phyloP scores from a whole-genome alignment of 139 green algal species.

The Chlamydomonas incerta region DNA sequence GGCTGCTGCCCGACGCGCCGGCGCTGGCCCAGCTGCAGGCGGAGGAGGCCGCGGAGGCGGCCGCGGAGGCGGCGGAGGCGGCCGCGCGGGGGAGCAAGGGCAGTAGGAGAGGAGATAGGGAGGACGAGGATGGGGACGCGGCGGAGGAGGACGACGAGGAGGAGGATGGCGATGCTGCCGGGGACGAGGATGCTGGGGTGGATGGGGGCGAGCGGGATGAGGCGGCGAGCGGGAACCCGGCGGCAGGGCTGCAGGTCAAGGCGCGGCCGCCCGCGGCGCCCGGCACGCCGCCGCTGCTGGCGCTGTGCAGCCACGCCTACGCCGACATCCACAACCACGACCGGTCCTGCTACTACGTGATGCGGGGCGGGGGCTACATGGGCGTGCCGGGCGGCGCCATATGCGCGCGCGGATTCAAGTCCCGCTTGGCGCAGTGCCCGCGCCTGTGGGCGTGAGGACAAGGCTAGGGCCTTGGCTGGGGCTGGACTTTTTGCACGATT shows the following conservation, averaged over 20 bases:
- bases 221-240: too few relatives aligned
- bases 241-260: not conserved
- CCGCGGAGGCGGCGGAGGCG: not conserved
- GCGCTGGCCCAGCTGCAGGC: not conserved
- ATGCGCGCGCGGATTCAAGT: not conserved
- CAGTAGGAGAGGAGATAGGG: too few relatives aligned
- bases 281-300: not conserved
- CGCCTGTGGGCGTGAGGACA: constrained; percentile 32
- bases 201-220: too few relatives aligned
- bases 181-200: too few relatives aligned
- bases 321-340: not conserved
- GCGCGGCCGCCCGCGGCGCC: not conserved
- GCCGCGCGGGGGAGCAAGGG: not conserved
- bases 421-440: not conserved
- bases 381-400: constrained; percentile 30
- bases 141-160: not conserved
- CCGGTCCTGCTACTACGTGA: constrained; percentile 21
- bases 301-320: constrained; percentile 22
- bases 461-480: too few relatives aligned
- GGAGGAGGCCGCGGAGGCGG: not conserved
- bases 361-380: constrained; percentile 33
- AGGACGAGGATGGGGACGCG: not conserved
- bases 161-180: not conserved
- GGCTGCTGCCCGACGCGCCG: not conserved
- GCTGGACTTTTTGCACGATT: too few relatives aligned